Evolutionary conservation across 345 rosid genomes (phyloP).

Genomic region (Bruguiera parviflora): DNA sequence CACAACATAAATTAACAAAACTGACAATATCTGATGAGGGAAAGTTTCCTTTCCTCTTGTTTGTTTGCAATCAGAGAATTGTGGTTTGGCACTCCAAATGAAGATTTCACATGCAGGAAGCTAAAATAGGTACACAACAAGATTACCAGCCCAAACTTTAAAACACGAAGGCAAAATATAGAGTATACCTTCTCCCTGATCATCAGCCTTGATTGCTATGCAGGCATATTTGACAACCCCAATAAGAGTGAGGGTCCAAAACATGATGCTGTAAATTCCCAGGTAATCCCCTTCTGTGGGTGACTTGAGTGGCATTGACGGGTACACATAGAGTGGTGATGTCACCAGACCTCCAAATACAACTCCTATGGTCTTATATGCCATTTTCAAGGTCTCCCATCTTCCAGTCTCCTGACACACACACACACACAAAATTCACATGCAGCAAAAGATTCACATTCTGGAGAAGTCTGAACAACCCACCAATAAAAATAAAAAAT

Average conservation of each 20-base stretch:
- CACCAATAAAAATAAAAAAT: too few relatives aligned
- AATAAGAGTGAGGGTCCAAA: constrained; percentile 65
- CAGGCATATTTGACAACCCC: constrained; percentile 50
- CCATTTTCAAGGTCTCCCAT: constrained; percentile 37
- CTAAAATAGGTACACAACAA: too few relatives aligned
- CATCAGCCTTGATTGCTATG: constrained; percentile 62
- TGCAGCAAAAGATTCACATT: too few relatives aligned
- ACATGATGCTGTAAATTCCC: constrained; percentile 65
- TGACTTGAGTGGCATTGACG: constrained; percentile 55
- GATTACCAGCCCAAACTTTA: neutral
- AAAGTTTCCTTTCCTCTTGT: too few relatives aligned
- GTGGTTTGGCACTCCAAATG: too few relatives aligned
- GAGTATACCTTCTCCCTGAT: constrained; percentile 63
- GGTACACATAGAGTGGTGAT: constrained; percentile 62
- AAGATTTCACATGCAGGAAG: neutral
- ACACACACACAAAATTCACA: neutral
- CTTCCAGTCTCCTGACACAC: constrained; percentile 27
- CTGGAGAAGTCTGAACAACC: too few relatives aligned
- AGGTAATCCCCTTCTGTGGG: constrained; percentile 59
- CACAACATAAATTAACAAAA: too few relatives aligned
- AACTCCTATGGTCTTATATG: constrained; percentile 62
- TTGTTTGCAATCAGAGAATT: too few relatives aligned
- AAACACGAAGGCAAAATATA: neutral
- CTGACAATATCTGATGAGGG: too few relatives aligned
- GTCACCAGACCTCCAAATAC: constrained; percentile 79